A percentile compares a stretch with the other conserved stretches of the same genome.
phyloP scores from a whole-genome alignment of 2,329 filamentous ascomycete species.

The Colletotrichum neosansevieriae region DNA sequence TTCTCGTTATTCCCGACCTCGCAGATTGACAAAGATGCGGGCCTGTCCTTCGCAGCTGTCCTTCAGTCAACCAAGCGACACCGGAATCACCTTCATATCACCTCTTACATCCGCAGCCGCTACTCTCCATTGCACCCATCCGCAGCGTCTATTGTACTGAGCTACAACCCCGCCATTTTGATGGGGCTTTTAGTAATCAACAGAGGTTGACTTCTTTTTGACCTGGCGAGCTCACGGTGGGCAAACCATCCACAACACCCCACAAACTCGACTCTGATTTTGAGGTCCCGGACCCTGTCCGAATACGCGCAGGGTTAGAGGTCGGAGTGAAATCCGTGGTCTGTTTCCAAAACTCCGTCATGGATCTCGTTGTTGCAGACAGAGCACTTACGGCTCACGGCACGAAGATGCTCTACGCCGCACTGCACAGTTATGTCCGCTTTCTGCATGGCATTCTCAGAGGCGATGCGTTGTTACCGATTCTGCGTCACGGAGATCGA shows the following conservation, averaged over 20 bases:
- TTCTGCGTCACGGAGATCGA: constrained; percentile 9
- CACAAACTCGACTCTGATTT: constrained; percentile 7
- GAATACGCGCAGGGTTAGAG: neutral
- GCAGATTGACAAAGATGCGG: neutral
- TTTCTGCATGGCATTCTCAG: neutral
- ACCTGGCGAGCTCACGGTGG: constrained; percentile 1
- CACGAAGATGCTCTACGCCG: neutral
- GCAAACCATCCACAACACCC: constrained; percentile 9
- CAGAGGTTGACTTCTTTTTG: neutral
- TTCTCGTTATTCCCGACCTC: constrained; percentile 3
- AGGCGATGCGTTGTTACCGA: constrained; percentile 4
- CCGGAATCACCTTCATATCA: neutral
- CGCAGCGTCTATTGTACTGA: neutral
- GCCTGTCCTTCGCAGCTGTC: neutral
- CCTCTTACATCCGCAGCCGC: neutral
- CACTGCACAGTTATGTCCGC: neutral
- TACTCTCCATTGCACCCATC: neutral
- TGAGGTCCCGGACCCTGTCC: constrained; percentile 1
- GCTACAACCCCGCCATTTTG: constrained; percentile 5
- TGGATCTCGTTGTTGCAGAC: neutral
- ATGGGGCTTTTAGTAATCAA: constrained; percentile 3
- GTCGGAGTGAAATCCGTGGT: neutral
- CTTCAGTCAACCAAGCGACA: constrained; percentile 4
- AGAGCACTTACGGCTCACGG: neutral
- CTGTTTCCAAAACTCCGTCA: neutral